Base-by-base conservation (phyloP, 371 early-diverging fungal genomes). In the Lichtheimia corymbifera region DNA sequence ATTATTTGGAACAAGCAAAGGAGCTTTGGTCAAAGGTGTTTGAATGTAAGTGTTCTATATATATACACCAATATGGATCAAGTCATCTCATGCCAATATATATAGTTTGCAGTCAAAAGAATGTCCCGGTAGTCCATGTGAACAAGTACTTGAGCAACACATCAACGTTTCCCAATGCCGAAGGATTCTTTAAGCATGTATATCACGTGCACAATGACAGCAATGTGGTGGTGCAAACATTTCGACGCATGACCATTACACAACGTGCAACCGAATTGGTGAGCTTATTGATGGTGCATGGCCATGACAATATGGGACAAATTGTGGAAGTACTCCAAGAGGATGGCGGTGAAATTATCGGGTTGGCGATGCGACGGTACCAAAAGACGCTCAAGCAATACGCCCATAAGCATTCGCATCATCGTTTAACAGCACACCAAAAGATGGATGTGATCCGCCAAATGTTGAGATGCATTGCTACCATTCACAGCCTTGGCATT, bases 341-440 rank as follows among this genome's bases (percentile, higher is more conserved):
- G 40, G 64, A 73, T 1, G 61, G 67, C 27, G 75, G 75, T 24
- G 60, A 59, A 25, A 67, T 81, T n/a, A 70, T 81, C 28, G 82
- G 82, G 2, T 50, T 81, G 7, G 69, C 77, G 0, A 78, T 81
- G 82, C 51, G 65, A 43, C 74, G 86, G 3, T 85, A 84, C 47
- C 59, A 76, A 44, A 76, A 79, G 59, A 88, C 88, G 0, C 66
- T 88, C 12, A 88, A 86, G 43, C 81, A 84, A 41, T 85, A 83
- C 53, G 74, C 80, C 1, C 83, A 85, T 42, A 69, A 77, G 0
- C 83, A 83, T 30, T 73, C 80, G 0, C 82, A 80, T 55, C 74
- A 74, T 52, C 71, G 72, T 1, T 62, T 84, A 5, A 79, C 85
- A 2, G 82, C 86, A 6, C 53, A 74, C 35, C 88, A 88, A 66